phyloP scores from a whole-genome alignment of 352 stramenopile genomes.

The Globisporangium abappressorium region DNA sequence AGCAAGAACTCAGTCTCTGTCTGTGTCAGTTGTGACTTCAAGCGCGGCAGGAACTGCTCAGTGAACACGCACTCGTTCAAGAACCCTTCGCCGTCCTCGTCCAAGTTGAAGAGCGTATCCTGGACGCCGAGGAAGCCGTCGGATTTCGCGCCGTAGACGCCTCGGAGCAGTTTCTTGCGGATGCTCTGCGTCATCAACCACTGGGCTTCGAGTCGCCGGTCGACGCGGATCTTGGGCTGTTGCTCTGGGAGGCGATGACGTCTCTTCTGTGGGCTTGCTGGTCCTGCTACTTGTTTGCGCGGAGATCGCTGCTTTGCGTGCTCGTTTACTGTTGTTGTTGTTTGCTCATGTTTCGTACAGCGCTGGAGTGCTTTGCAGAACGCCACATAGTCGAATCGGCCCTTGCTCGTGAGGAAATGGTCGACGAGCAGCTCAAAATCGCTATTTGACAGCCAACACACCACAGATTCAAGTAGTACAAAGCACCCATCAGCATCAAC shows the following conservation, averaged over 20 bases:
- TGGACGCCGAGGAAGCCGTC: slow-evolving; percentile 46
- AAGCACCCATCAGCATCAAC: not conserved
- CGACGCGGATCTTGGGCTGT: slow-evolving; percentile 35
- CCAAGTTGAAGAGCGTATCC: slow-evolving; percentile 36
- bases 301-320: slow-evolving; percentile 6
- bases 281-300: not conserved
- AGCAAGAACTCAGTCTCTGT: slow-evolving; percentile 51
- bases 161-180: slow-evolving; percentile 50
- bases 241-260: not conserved
- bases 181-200: slow-evolving; percentile 43
- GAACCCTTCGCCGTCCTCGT: slow-evolving; percentile 33
- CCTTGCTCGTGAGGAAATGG: slow-evolving; percentile 2
- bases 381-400: slow-evolving; percentile 25
- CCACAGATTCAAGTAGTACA: not conserved
- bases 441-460: not conserved
- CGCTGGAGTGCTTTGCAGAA: slow-evolving; percentile 27
- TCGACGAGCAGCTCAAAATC: slow-evolving; percentile 11
- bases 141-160: slow-evolving; percentile 26
- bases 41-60: slow-evolving; percentile 33
- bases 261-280: slow-evolving; percentile 4
- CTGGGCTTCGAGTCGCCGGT: slow-evolving; percentile 48
- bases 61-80: slow-evolving; percentile 38
- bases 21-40: slow-evolving; percentile 40
- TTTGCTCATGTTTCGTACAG: not conserved
- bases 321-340: no score